phyloP scores from a whole-genome alignment of 2,329 filamentous ascomycete species.

The Phaeosphaeria sp. region DNA sequence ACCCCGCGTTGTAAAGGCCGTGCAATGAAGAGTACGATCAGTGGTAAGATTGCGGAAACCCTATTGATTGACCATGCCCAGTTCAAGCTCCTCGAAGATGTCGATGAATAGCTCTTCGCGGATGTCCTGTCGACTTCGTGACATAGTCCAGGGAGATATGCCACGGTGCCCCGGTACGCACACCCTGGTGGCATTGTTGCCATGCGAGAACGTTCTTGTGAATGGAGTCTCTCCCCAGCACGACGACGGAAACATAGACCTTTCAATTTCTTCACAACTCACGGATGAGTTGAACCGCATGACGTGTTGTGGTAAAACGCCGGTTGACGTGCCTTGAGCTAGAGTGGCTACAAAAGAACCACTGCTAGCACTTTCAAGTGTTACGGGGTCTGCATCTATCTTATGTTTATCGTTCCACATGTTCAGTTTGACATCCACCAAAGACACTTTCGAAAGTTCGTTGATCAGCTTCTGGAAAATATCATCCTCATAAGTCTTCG shows the following conservation, averaged over 20 bases:
- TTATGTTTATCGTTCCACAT: too few relatives aligned
- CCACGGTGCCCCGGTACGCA: conserved; percentile 13
- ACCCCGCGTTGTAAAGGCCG: conserved; percentile 15
- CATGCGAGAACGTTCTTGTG: background rate
- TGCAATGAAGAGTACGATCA: conserved; percentile 16
- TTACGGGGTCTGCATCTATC: too few relatives aligned
- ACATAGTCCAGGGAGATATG: conserved; percentile 11
- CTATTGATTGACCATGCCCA: background rate
- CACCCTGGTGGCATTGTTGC: conserved; percentile 5
- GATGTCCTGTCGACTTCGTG: conserved; percentile 15
- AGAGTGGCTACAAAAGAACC: too few relatives aligned
- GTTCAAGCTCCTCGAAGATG: too few relatives aligned
- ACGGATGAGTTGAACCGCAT: conserved; percentile 15
- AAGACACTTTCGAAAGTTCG: background rate
- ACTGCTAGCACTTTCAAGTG: too few relatives aligned
- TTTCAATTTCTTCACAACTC: conserved; percentile 2
- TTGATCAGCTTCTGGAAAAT: background rate
- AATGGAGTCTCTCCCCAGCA: conserved; percentile 5
- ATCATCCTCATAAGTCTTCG: background rate
- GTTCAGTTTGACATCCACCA: too few relatives aligned
- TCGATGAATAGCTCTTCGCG: conserved; percentile 12
- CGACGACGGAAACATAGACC: background rate
- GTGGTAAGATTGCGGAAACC: background rate
- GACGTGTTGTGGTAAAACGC: conserved; percentile 13
- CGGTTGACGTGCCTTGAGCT: conserved; percentile 10